Evolutionary conservation across 345 rosid genomes (phyloP).

Genomic region (Brassica napus): Da-Ae NC_063443.1:16628001-16628500

Average conservation of each 20-base stretch:
- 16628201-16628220: conserved; percentile 76
- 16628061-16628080: conserved; percentile 77
- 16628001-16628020: conserved; percentile 69
- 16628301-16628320: background rate
- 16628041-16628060: conserved; percentile 82
- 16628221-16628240: conserved; percentile 67
- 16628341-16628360: too few species aligned
- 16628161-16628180: conserved; percentile 61
- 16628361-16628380: background rate
- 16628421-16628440: too few species aligned
- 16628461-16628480: too few species aligned
- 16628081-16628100: conserved; percentile 73
- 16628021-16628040: conserved; percentile 85
- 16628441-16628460: too few species aligned
- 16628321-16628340: background rate
- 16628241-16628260: conserved; percentile 86
- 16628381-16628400: background rate
- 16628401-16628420: too few species aligned
- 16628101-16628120: conserved; percentile 69
- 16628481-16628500: too few species aligned
- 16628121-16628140: conserved; percentile 61
- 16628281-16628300: conserved; percentile 37
- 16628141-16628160: conserved; percentile 64
- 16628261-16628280: conserved; percentile 76
- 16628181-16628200: conserved; percentile 70